phyloP scores from a whole-genome alignment of 2,329 filamentous ascomycete species.

The Septoria linicola region DNA sequence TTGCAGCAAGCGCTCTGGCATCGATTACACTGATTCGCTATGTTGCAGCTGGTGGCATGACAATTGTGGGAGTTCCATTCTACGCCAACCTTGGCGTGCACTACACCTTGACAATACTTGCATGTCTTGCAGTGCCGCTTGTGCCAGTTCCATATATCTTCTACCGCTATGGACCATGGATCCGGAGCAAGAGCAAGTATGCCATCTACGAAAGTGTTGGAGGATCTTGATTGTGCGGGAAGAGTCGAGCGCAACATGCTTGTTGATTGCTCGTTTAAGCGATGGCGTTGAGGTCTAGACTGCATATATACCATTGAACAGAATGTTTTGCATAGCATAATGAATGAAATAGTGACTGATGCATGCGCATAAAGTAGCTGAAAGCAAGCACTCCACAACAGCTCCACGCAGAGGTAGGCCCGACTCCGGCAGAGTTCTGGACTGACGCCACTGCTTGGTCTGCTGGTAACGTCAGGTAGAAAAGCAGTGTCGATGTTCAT shows the following conservation, averaged over 20 bases:
- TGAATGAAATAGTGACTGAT: too few relatives aligned
- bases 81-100: slow-evolving; percentile 25
- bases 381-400: slow-evolving; percentile 8
- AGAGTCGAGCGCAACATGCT: too few relatives aligned
- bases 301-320: neutral
- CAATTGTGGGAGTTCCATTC: slow-evolving; percentile 39
- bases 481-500: neutral
- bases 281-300: too few relatives aligned
- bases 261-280: too few relatives aligned
- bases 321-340: neutral
- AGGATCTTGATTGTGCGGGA: too few relatives aligned
- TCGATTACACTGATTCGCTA: slow-evolving; percentile 44
- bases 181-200: slow-evolving; percentile 24
- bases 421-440: slow-evolving; percentile 14
- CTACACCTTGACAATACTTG: slow-evolving; percentile 24
- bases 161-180: slow-evolving; percentile 30
- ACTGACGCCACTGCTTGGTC: slow-evolving; percentile 9
- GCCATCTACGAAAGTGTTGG: neutral
- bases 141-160: slow-evolving; percentile 24
- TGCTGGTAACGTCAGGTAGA: slow-evolving; percentile 1
- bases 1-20: slow-evolving; percentile 51
- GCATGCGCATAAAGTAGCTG: neutral
- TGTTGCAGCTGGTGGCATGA: slow-evolving; percentile 44
- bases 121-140: slow-evolving; percentile 18
- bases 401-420: slow-evolving; percentile 12